phyloP scores from a whole-genome alignment of 1,284 basidiomycete species.

The Tilletia horrida region DNA sequence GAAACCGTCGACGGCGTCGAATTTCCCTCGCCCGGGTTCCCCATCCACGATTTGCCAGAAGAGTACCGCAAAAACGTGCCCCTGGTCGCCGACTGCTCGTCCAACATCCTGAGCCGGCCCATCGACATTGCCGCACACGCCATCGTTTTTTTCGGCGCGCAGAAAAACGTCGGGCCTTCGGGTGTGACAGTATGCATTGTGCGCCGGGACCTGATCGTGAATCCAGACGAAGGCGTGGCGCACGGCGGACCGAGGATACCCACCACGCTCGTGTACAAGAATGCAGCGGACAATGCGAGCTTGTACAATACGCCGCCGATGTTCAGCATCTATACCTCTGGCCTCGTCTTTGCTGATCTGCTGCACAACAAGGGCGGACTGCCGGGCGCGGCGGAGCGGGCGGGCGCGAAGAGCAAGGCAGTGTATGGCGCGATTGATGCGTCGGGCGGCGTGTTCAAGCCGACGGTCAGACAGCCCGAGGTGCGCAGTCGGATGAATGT shows the following conservation, averaged over 20 bases:
- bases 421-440: slow-evolving; percentile 47
- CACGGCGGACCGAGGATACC: slow-evolving; percentile 68
- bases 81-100: slow-evolving; percentile 91
- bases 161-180: slow-evolving; percentile 96
- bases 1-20: slow-evolving; percentile 97
- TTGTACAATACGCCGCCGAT: slow-evolving; percentile 94
- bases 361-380: slow-evolving; percentile 65
- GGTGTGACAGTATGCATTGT: slow-evolving; percentile 91
- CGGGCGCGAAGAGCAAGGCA: slow-evolving; percentile 31
- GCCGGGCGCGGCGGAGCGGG: slow-evolving; percentile 53
- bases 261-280: slow-evolving; percentile 78
- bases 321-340: slow-evolving; percentile 85
- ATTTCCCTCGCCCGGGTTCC: slow-evolving; percentile 78
- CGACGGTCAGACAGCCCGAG: slow-evolving; percentile 40
- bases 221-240: slow-evolving; percentile 35
- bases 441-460: slow-evolving; percentile 34
- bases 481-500: slow-evolving; percentile 53
- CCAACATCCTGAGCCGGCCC: slow-evolving; percentile 93
- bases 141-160: slow-evolving; percentile 94
- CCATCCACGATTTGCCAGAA: slow-evolving; percentile 70
- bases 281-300: slow-evolving; percentile 72
- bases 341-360: slow-evolving; percentile 77
- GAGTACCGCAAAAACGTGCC: slow-evolving; percentile 63
- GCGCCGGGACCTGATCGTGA: slow-evolving; percentile 70
- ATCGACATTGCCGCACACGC: slow-evolving; percentile 75